Evolutionary conservation across 805 yeast genomes (phyloP).

Genomic region (Saccharomyces paradoxus): DNA sequence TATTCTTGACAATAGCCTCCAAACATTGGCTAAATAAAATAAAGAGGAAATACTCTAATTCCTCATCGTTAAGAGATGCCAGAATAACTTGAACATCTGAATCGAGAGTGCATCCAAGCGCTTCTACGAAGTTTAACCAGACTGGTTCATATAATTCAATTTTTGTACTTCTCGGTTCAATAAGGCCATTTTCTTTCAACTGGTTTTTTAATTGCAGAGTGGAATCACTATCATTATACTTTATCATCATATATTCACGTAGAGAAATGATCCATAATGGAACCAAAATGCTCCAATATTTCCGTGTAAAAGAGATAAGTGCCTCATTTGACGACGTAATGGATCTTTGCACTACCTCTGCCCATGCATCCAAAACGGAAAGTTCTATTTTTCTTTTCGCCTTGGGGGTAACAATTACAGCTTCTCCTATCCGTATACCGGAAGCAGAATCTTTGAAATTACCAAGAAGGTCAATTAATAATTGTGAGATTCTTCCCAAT

Average conservation of each 20-base stretch:
- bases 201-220: conserved; percentile 22
- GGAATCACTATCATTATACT: conserved; percentile 39
- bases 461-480: conserved; percentile 60
- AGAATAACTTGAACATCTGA: conserved; percentile 39
- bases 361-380: conserved; percentile 67
- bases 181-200: conserved; percentile 10
- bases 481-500: conserved; percentile 49
- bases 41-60: conserved; percentile 59
- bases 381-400: conserved; percentile 49
- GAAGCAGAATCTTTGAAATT: conserved; percentile 33
- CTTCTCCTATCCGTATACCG: conserved; percentile 46
- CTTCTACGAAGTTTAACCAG: conserved; percentile 76
- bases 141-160: conserved; percentile 36
- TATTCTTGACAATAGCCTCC: conserved; percentile 51
- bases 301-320: conserved; percentile 42
- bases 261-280: conserved; percentile 76
- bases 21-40: conserved; percentile 78
- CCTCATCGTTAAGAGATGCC: conserved; percentile 42
- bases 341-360: conserved; percentile 40
- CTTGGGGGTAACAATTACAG: conserved; percentile 37
- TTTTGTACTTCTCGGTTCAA: conserved; percentile 12
- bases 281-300: conserved; percentile 51
- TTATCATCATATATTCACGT: conserved; percentile 63
- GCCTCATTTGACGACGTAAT: conserved; percentile 28
- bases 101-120: conserved; percentile 57